A percentile compares a stretch with the other conserved stretches of the same genome.
Conservation (phyloP, 768 basidiomycete species). For the Panellus pusillus region DNA sequence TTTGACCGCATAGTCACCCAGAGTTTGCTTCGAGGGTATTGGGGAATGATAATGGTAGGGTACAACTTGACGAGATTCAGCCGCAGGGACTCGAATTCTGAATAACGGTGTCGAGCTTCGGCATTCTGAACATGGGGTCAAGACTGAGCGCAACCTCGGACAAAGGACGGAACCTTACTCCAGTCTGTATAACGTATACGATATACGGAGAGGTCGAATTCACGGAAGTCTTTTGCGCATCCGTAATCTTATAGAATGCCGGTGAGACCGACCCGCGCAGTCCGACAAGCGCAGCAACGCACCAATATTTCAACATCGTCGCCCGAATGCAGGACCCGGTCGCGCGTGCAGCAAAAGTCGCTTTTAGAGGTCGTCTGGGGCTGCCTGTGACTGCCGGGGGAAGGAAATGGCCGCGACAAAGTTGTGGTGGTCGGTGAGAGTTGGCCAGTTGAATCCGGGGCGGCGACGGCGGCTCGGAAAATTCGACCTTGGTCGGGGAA, state of each 20-base stretch:
- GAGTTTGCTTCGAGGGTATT: slow-evolving; percentile 93
- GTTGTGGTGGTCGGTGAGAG: too few species aligned
- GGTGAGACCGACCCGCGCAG: background rate
- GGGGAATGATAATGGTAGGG: slow-evolving; percentile 97
- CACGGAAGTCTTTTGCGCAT: slow-evolving; percentile 92
- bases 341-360: too few species aligned
- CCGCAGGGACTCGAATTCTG: slow-evolving; percentile 94
- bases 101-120: slow-evolving; percentile 88
- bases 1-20: slow-evolving; percentile 96
- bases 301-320: too few species aligned
- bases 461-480: too few species aligned
- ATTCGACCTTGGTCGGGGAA: too few species aligned
- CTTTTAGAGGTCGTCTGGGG: too few species aligned
- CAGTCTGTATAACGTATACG: slow-evolving; percentile 87
- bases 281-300: background rate
- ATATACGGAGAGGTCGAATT: slow-evolving; percentile 92
- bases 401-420: slow-evolving; percentile 6
- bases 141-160: background rate
- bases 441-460: too few species aligned
- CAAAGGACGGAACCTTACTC: slow-evolving; percentile 49
- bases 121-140: slow-evolving; percentile 52
- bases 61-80: slow-evolving; percentile 82
- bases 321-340: too few species aligned
- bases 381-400: slow-evolving; percentile 38
- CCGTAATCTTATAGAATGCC: slow-evolving; percentile 69